Percentiles rank a stretch among this genome's conserved stretches.
Evolutionary conservation across 768 basidiomycete species (phyloP).

Genomic region (Leccinum pellstonianum): DNA sequence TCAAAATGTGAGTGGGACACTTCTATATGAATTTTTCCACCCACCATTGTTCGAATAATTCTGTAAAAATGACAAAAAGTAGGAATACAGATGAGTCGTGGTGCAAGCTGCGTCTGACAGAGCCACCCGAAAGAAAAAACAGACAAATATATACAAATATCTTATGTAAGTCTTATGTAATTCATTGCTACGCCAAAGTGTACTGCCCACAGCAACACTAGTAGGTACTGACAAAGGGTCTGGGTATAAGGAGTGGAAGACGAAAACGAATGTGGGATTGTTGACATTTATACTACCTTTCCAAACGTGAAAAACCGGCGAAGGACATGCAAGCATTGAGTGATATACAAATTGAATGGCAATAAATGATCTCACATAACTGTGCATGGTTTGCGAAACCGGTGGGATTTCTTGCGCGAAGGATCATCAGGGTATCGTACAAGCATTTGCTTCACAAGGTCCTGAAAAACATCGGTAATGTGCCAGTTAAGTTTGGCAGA

Average conservation of each 20-base stretch:
- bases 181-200: not conserved
- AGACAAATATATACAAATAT: slow-evolving; percentile 13
- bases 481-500: slow-evolving; percentile 88
- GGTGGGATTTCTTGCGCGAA: slow-evolving; percentile 31
- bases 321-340: slow-evolving; percentile 2
- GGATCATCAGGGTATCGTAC: slow-evolving; percentile 53
- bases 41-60: slow-evolving; percentile 21
- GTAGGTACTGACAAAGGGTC: not conserved
- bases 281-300: slow-evolving; percentile 10
- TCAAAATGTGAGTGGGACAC: slow-evolving; percentile 1
- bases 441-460: slow-evolving; percentile 74
- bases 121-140: slow-evolving; percentile 20
- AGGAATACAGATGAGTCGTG: slow-evolving; percentile 19
- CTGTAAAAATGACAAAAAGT: not conserved
- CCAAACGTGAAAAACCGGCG: not conserved
- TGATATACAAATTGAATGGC: slow-evolving; percentile 7
- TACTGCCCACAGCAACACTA: not conserved
- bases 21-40: not conserved
- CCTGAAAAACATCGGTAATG: slow-evolving; percentile 74
- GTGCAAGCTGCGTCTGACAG: slow-evolving; percentile 14
- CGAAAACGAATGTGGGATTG: slow-evolving; percentile 10
- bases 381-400: slow-evolving; percentile 32
- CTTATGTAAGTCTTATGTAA: slow-evolving; percentile 7
- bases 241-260: slow-evolving; percentile 11
- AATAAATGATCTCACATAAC: slow-evolving; percentile 35